phyloP scores from a whole-genome alignment of 495 filamentous ascomycete genomes.

The Aspergillus conjunctus region DNA sequence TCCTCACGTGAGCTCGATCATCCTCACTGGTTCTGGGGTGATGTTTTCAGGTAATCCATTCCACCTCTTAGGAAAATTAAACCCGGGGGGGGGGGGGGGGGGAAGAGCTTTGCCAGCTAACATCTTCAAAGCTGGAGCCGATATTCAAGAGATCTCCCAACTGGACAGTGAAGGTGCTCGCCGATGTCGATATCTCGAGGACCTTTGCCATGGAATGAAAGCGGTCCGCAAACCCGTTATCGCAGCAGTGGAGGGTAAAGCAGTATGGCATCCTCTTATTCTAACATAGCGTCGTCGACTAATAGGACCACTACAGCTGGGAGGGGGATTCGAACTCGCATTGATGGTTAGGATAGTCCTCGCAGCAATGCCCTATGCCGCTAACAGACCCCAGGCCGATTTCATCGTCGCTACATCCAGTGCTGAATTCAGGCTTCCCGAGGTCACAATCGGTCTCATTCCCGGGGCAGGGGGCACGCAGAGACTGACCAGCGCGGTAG shows the following conservation, averaged over 20 bases:
- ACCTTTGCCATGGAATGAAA: constrained; percentile 10
- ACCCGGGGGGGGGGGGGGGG: not conserved
- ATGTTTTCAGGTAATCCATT: constrained; percentile 11
- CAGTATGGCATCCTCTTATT: not conserved
- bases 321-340: constrained; percentile 16
- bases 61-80: not conserved
- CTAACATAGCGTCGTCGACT: not conserved
- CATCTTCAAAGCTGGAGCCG: constrained; percentile 16
- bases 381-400: too few relatives aligned
- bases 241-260: constrained; percentile 16
- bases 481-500: constrained; percentile 10
- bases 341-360: constrained; percentile 9
- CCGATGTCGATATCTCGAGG: constrained; percentile 13
- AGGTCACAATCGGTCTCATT: constrained; percentile 16
- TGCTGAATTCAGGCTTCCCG: constrained; percentile 7
- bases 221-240: constrained; percentile 12
- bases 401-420: constrained; percentile 12
- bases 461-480: constrained; percentile 16
- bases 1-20: not conserved
- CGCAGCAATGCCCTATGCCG: too few relatives aligned
- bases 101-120: not conserved
- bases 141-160: constrained; percentile 15
- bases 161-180: constrained; percentile 8
- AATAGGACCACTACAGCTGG: constrained; percentile 2
- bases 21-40: constrained; percentile 5